phyloP scores from a whole-genome alignment of 345 rosid genomes.

The Capsella bursapastoris region DNA sequence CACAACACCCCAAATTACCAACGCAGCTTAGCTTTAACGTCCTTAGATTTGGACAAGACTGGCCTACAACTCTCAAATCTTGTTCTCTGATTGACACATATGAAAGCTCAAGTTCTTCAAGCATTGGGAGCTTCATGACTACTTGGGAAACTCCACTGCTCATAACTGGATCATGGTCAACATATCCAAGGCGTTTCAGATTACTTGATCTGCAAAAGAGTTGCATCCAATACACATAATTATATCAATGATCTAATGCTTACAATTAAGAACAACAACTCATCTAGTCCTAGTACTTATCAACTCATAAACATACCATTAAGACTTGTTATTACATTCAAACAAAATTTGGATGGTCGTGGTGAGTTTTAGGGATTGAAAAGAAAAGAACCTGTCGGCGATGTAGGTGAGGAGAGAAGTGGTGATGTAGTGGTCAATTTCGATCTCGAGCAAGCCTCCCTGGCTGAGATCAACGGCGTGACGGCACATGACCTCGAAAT shows the following conservation, averaged over 20 bases:
- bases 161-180: neutral
- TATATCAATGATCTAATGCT: neutral
- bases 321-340: neutral
- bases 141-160: slow-evolving; percentile 35
- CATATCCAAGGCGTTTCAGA: slow-evolving; percentile 55
- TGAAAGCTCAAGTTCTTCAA: slow-evolving; percentile 61
- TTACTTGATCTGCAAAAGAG: slow-evolving; percentile 27
- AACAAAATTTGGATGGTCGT: neutral
- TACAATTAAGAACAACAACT: neutral
- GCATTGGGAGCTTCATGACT: slow-evolving; percentile 47
- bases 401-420: slow-evolving; percentile 54
- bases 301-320: too few species aligned
- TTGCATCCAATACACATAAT: slow-evolving; percentile 26
- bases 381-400: slow-evolving; percentile 44
- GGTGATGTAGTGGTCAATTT: slow-evolving; percentile 42
- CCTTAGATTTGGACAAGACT: slow-evolving; percentile 17
- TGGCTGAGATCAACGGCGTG: slow-evolving; percentile 62
- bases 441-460: slow-evolving; percentile 52
- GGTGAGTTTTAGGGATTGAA: neutral
- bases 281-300: slow-evolving; percentile 33
- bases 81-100: neutral
- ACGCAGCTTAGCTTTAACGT: slow-evolving; percentile 27
- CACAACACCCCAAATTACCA: slow-evolving; percentile 47
- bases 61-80: slow-evolving; percentile 17
- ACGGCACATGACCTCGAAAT: slow-evolving; percentile 40